Evolutionary conservation across 2,329 filamentous ascomycete genomes (phyloP), one percentile per base, ranked within the genome.

Genomic region (Hypoxylon sp.): DNA sequence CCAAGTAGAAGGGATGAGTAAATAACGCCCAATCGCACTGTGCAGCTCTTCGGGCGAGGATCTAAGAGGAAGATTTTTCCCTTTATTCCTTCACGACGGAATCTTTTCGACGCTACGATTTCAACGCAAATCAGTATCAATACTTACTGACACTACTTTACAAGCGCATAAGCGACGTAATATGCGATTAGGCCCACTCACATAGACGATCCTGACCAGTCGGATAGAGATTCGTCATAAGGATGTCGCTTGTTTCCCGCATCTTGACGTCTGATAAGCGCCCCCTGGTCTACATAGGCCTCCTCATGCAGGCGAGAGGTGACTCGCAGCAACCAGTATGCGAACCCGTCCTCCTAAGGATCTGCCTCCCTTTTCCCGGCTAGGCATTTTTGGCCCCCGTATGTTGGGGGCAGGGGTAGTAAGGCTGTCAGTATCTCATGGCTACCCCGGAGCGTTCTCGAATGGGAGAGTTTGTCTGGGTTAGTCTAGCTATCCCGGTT

Each of bases 281-380:
- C 52, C 56, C 41, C 65, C 28, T 66, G 28, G 38, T 36, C 60
- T 30, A 53, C 68, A 43, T 58, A 53, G 60, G 38, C 45, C 46
- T 58, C 13, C 36, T 56, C 55, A 64, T 66, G 68, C 63, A 63
- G 36, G 53, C 45, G 43, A 50, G 38, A 38, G 25, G 43, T 60
- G 60, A 66, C 58, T 61, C 57, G 60, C 60, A 69, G 62, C 50
- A 50, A 46, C 56, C 46, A 30, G 38, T 60, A 52, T 48, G 50
- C 36, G 30, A 55, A 34, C 38, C 49, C 30, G 28, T 21, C 52
- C 56, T 63, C 25, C 30, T 32, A 60, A 60, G 55, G 60, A 63
- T 60, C 51, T 65, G 38, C 53, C 51, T 52, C 56, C 63, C 57
- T 55, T 60, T 63, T 58, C 53, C 64, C 61, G 61, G 63, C 63